Base-by-base conservation (phyloP, 2,329 filamentous ascomycete species). In the Pyricularia sp. region DNA sequence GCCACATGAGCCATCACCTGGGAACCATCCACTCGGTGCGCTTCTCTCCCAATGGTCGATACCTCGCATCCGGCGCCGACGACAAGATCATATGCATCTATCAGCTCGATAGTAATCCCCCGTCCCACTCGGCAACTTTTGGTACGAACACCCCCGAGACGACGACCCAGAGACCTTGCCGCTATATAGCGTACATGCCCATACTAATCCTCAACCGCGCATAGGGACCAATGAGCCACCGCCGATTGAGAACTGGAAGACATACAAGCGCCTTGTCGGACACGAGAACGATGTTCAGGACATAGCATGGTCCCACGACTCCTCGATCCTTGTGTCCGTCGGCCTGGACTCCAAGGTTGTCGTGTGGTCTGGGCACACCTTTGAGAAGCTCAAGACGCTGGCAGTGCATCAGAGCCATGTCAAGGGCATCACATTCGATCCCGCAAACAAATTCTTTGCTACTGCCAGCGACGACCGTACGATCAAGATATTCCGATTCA, bases 11-110 rank as follows among this genome's bases (percentile, higher is more conserved):
- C 84, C 93, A 97, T 74, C 94, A 99, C 76, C 93, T 96, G 3
- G 94, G 93, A 70, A 97, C 93, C 22, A 97, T 97, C 68, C 93
- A 97, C 77, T 92, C 93, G 0, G 94, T 99, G 68, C 90, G 96
- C 70, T 99, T 97, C 79, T 97, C 94, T 10, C 89, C 91, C 31
- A 97, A 96, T 73, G 91, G 92, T 65, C 91, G 91, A 74, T 99
- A 97, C 74, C 84, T 99, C 64, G 96, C 96, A 40, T 97, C 93
- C 12, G 94, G 94, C 66, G 96, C 96, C 71, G 94, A 99, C 77
- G 94, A 99, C 79, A 97, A 97, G 81, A 93, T 99, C 73, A 96
- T 99, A 69, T 97, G 94, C 77, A 91, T 99, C 69, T 99, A 99
- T 77, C 88, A 90, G 68, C 84, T 97, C 65, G 92, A 97, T 76